Evolutionary conservation across 768 basidiomycete genomes (phyloP).

Genomic region (Termitomyces sp.): DNA sequence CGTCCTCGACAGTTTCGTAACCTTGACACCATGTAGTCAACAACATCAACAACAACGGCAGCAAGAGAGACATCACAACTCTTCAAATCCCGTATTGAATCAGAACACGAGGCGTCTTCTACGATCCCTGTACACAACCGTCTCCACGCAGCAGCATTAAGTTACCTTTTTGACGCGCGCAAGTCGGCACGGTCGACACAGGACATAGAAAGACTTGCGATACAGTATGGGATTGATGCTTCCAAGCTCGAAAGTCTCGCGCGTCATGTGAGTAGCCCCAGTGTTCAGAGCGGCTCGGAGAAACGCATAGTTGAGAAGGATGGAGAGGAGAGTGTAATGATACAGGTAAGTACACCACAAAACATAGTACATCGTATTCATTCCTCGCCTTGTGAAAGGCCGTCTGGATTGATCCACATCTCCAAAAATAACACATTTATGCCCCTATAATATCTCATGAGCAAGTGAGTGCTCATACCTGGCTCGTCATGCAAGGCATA

Average conservation of each 20-base stretch:
- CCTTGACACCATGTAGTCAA: conserved; percentile 1
- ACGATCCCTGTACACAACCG: conserved; percentile 40
- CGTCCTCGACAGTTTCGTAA: conserved; percentile 10
- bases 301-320: conserved; percentile 41
- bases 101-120: conserved; percentile 50
- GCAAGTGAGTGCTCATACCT: no score
- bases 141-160: conserved; percentile 46
- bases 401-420: conserved; percentile 36
- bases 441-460: neutral
- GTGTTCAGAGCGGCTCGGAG: conserved; percentile 42
- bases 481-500: no score
- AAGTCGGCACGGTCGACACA: conserved; percentile 37
- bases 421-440: conserved; percentile 11
- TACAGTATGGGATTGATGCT: conserved; percentile 49
- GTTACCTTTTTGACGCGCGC: conserved; percentile 56
- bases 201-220: conserved; percentile 46
- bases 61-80: conserved; percentile 31
- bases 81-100: conserved; percentile 46
- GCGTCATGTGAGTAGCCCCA: conserved; percentile 59
- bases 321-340: conserved; percentile 48
- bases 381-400: conserved; percentile 24
- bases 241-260: conserved; percentile 46
- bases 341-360: conserved; percentile 34
- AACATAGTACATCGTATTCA: neutral
- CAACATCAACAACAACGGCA: conserved; percentile 4